Percentiles rank a stretch among this genome's conserved stretches.
These are phyloP conservation scores for Nigrograna mackinnonii DNA, from an alignment of 2,329 filamentous ascomycete species.

Conservation along the genomic window DNA sequence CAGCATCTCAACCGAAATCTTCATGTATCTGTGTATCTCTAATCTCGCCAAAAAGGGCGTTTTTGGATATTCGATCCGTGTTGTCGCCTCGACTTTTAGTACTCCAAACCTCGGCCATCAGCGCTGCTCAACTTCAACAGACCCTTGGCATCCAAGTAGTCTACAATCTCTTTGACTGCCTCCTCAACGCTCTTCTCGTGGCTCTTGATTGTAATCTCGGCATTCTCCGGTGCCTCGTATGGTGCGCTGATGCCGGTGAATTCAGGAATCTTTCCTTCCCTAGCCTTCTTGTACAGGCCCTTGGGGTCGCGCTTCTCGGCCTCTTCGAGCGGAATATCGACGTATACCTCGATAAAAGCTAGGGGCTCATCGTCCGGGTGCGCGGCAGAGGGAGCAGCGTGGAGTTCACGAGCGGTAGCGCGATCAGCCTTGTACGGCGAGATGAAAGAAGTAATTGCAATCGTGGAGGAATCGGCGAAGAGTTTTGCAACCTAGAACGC, in stretches of 20 bases:
- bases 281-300: conserved; percentile 96
- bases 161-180: conserved; percentile 81
- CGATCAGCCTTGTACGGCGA: conserved; percentile 91
- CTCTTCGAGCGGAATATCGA: conserved; percentile 88
- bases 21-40: no score
- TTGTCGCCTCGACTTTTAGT: conserved; percentile 8
- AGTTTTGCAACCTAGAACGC: conserved; percentile 95
- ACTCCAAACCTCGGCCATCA: conserved; percentile 17
- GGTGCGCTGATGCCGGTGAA: conserved; percentile 96
- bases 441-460: conserved; percentile 96
- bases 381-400: conserved; percentile 60
- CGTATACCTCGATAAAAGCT: conserved; percentile 90
- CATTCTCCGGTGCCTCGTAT: conserved; percentile 84
- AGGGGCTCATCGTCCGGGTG: conserved; percentile 65
- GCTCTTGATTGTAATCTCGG: conserved; percentile 87
- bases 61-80: no score
- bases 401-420: conserved; percentile 77
- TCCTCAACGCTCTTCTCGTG: conserved; percentile 85
- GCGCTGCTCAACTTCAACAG: conserved; percentile 50
- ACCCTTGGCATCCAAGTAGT: conserved; percentile 74
- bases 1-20: no score
- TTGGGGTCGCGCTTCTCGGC: conserved; percentile 96
- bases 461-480: conserved; percentile 85
- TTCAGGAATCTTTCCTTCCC: conserved; percentile 91
- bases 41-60: no score